Evolutionary conservation across 106 monocot species (phyloP), one percentile per base, ranked within the genome.

Genomic region (Phalaenopsis equestris): DNA sequence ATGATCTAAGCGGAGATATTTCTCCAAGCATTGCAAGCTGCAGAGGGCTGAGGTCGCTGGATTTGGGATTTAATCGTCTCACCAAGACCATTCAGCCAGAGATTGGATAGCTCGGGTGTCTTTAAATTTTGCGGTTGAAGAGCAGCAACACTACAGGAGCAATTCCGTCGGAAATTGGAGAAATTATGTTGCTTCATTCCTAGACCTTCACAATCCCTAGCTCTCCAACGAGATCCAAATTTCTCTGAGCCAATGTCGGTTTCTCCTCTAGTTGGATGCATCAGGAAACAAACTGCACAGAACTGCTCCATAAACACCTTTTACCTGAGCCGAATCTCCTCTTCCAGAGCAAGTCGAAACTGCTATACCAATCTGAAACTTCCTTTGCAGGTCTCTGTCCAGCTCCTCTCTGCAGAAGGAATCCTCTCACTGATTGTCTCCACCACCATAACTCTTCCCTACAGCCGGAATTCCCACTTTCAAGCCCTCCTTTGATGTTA

Each of bases 181-280:
- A 65, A 39, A 85, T 86, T n/a, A 85, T 86, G 81, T 41, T 89
- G 43, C 93, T 96, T 23, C 72, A 83, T 55, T 87, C 37, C 87
- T 96, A 1, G 92, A 94, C 74, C 81, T 96, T 57, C 76, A 82
- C 41, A 84, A 79, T 42, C 90, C 91, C 48, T 79, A 83, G 55
- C 89, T 94, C 79, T 78, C 86, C 23, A 92, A 91, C 61, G 82
- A 81, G 21, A 94, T 98, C 21, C 98, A 94, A 17, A n/a, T 58
- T 1, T 16, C 89, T 19, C 82, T 94, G 70, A 84, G 90, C 80
- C 89, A 88, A 81, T 84, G 0, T 68, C 82, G 8, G 83, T 85
- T 39, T 81, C 90, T 72, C 41, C 84, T 86, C 12, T 82, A 82
- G 48, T 74, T 78, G 86, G 88, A 11, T 72, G 41, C 41, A 79